phyloP scores from a whole-genome alignment of 345 rosid species.

The Populus simonii region DNA sequence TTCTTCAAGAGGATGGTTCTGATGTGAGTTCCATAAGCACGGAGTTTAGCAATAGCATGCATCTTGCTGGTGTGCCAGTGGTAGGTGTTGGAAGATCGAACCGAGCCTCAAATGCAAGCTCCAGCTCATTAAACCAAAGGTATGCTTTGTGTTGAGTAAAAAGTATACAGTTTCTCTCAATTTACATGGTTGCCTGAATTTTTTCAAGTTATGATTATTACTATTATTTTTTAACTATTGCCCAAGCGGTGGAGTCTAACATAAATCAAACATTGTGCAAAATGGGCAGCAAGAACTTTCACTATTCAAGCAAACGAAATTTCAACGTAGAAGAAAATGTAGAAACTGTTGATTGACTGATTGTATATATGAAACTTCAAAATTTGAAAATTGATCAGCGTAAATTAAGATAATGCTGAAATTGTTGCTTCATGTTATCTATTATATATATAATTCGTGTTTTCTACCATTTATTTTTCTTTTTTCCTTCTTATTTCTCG shows the following conservation, averaged over 20 bases:
- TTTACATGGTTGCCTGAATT: background rate
- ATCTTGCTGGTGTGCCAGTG: constrained; percentile 56
- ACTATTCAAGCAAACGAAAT: background rate
- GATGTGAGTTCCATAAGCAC: constrained; percentile 51
- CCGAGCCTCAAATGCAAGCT: constrained; percentile 38
- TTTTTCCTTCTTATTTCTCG: background rate
- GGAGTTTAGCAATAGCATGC: constrained; percentile 70
- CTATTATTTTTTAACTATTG: background rate
- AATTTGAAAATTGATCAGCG: background rate
- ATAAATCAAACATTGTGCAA: background rate
- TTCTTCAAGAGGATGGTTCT: constrained; percentile 77
- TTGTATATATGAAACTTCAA: background rate
- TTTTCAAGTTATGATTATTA: background rate
- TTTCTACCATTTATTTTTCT: background rate
- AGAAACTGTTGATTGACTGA: background rate
- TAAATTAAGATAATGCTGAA: background rate
- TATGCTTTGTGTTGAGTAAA: constrained; percentile 19
- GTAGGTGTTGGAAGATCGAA: constrained; percentile 51
- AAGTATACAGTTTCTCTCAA: background rate
- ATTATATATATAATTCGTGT: background rate
- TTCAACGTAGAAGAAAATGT: background rate
- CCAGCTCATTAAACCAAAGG: constrained; percentile 59
- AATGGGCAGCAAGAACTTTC: background rate
- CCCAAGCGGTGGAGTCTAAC: background rate
- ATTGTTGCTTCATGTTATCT: background rate